Base-by-base conservation (phyloP, 176 grass and related monocot genomes). In the Zoysia pacifica region DNA sequence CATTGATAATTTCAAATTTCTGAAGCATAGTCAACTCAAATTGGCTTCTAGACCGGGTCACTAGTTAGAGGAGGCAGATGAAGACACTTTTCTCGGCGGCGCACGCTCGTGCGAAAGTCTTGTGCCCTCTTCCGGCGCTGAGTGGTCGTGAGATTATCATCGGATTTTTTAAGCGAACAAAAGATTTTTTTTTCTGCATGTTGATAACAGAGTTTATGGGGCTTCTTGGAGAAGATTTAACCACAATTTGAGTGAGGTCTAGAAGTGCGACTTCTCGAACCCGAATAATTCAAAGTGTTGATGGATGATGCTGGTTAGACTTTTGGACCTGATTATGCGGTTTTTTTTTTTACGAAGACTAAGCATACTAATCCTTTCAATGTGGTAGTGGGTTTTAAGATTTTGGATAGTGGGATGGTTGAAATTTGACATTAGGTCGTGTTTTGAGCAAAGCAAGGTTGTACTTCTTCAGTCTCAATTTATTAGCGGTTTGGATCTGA, bases 221-320 rank as follows among this genome's bases (percentile, higher is more conserved):
- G 68, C 59, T 73, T 87, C 49, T 11, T 43, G 50, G 73, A 59
- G 74, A 87, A 87, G 79, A 78, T 56, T 38, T 72, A 82, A 50
- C 36, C 11, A 11, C 47, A 70, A 39, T 41, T 50, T 58, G 35
- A 38, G 9, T 69, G 42, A 11, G n/a, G 50, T 87, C 7, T 73
- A 78, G 51, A 83, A 73, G 74, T 67, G 79, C 9, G 80, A 83
- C 86, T 61, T 87, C 72, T 36, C 15, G 9, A 9, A 61, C 74
- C 19, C 58, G 58, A 67, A 78, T 78, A 83, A 83, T 35, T 67
- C 74, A 67, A 61, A 28, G 61, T 75, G 16, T 58, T 58, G 48
- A 48, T 56, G 50, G 62, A 7, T 74, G 75, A 15, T 55, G 68
- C 36, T 73, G 69, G 77, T 81, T 86, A 37, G 84, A 86, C 70